Evolutionary conservation across 768 basidiomycete species (phyloP).

Genomic region (Clavaria fumosa): DNA sequence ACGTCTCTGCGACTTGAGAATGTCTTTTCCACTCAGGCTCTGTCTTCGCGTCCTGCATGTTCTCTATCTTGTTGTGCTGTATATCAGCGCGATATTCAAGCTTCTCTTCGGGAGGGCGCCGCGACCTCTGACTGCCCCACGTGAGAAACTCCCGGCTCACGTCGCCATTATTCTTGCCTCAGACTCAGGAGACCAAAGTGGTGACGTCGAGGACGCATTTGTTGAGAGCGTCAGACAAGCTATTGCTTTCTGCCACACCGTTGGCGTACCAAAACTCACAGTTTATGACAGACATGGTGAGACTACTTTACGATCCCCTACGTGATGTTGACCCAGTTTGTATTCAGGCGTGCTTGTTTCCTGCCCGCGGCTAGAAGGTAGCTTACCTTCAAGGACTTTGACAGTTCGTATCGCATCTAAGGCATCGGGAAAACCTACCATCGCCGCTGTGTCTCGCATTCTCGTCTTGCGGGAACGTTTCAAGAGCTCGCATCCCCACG

Average conservation of each 20-base stretch:
- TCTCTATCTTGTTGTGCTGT: slow-evolving; percentile 32
- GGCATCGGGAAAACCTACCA: slow-evolving; percentile 45
- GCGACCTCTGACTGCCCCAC: slow-evolving; percentile 31
- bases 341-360: slow-evolving; percentile 25
- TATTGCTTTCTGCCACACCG: slow-evolving; percentile 44
- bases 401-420: slow-evolving; percentile 43
- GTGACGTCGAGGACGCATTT: slow-evolving; percentile 26
- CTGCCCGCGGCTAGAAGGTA: slow-evolving; percentile 19
- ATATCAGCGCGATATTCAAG: slow-evolving; percentile 26
- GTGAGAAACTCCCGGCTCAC: slow-evolving; percentile 47
- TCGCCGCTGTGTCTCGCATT: slow-evolving; percentile 37
- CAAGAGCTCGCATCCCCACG: too few species aligned
- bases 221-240: slow-evolving; percentile 38
- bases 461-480: slow-evolving; percentile 21
- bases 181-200: slow-evolving; percentile 21
- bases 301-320: slow-evolving; percentile 10
- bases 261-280: slow-evolving; percentile 48
- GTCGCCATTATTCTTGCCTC: slow-evolving; percentile 48
- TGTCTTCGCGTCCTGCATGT: slow-evolving; percentile 43
- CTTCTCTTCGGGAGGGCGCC: slow-evolving; percentile 25
- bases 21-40: slow-evolving; percentile 32
- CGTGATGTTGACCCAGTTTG: background rate
- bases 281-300: slow-evolving; percentile 61
- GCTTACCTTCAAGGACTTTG: slow-evolving; percentile 17
- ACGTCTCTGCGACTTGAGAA: too few species aligned